phyloP scores from a whole-genome alignment of 345 rosid species.

The Heritiera littoralis region DNA sequence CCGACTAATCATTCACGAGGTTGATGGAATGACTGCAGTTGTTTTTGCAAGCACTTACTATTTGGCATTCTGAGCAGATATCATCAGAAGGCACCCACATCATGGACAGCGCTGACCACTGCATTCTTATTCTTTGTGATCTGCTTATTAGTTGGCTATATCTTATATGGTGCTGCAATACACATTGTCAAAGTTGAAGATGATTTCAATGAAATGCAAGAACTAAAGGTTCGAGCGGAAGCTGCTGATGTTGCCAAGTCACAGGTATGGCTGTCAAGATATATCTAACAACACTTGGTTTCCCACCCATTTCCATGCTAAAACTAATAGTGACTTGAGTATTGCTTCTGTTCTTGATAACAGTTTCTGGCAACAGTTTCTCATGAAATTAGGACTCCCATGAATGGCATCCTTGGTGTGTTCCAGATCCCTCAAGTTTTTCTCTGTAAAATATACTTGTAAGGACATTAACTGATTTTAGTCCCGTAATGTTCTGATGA shows the following conservation, averaged over 20 bases:
- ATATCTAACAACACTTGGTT: background rate
- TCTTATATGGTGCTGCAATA: slow-evolving; percentile 67
- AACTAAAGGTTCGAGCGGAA: slow-evolving; percentile 82
- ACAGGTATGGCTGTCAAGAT: slow-evolving; percentile 44
- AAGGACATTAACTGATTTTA: background rate
- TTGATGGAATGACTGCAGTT: slow-evolving; percentile 1
- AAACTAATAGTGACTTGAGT: slow-evolving; percentile 11
- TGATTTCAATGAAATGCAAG: slow-evolving; percentile 81
- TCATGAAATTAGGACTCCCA: slow-evolving; percentile 97
- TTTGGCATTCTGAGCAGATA: slow-evolving; percentile 53
- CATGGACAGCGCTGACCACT: slow-evolving; percentile 74
- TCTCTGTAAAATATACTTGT: background rate
- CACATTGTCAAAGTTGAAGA: slow-evolving; percentile 94
- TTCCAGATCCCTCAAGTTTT: background rate
- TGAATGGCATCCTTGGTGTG: slow-evolving; percentile 98
- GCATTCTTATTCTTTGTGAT: slow-evolving; percentile 69
- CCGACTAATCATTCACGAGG: slow-evolving; percentile 9
- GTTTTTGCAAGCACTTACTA: slow-evolving; percentile 16
- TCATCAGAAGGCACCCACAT: slow-evolving; percentile 75
- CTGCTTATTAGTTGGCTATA: slow-evolving; percentile 78
- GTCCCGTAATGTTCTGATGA: background rate
- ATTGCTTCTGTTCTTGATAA: slow-evolving; percentile 24
- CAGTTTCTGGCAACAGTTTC: slow-evolving; percentile 99
- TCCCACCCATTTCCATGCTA: background rate
- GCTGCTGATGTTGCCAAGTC: slow-evolving; percentile 99